Conservation (phyloP, 2,329 filamentous ascomycete species). For the Colletotrichum sp. region DNA sequence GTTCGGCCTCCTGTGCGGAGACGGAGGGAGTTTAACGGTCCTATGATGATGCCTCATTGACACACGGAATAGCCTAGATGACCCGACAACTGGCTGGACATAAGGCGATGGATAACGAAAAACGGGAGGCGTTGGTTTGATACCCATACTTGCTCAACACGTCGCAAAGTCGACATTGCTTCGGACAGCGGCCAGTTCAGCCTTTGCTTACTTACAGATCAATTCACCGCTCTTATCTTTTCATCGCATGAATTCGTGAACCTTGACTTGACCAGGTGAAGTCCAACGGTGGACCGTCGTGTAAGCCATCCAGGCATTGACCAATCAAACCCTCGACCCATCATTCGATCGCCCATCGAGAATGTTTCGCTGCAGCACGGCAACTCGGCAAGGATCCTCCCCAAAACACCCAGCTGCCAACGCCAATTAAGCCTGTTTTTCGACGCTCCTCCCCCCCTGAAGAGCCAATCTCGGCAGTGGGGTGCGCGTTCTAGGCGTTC, state of each 20-base stretch:
- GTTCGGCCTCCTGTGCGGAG: background rate
- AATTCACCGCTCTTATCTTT: background rate
- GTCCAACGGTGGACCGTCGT: background rate
- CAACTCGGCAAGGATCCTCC: background rate
- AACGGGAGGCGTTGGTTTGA: background rate
- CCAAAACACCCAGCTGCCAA: background rate
- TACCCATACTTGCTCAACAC: background rate
- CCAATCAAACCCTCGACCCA: background rate
- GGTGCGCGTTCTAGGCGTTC: background rate
- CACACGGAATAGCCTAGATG: background rate
- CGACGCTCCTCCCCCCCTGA: background rate
- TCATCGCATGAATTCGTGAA: background rate
- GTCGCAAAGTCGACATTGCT: background rate
- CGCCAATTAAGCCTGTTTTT: constrained; percentile 17
- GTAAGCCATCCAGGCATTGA: background rate
- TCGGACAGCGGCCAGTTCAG: background rate
- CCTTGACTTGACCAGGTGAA: background rate
- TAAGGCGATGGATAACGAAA: background rate
- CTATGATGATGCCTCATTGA: constrained; percentile 10
- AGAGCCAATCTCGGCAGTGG: constrained; percentile 17
- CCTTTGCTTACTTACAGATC: background rate
- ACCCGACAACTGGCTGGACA: background rate
- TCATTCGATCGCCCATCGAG: background rate
- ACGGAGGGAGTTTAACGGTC: background rate
- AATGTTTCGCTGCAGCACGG: background rate